Evolutionary conservation across 495 filamentous ascomycete species (phyloP), one percentile per base, ranked within the genome.

Genomic region (Hypoxylon fuscum): DNA sequence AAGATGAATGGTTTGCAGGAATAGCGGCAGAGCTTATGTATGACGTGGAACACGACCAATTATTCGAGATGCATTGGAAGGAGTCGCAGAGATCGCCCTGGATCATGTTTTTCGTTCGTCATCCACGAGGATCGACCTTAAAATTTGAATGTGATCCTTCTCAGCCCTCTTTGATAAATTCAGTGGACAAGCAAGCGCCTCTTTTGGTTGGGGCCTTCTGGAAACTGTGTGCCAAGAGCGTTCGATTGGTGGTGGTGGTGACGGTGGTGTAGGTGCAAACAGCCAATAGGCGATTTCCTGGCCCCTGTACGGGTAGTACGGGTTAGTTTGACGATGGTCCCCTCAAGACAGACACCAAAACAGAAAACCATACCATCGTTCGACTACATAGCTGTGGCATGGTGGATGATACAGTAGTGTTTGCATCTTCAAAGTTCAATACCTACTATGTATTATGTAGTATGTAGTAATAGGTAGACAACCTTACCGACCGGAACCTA

Each of bases 1-100:
- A 59, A 55, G 55, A 59, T 59, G 47, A 43, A 34, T 58, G 54
- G 60, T 20, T 53, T 58, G 62, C 62, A 59, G 55, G 31, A 64
- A 42, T 34, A 35, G 47, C 52, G 34, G 37, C 51, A 59, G 34
- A 48, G 37, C 59, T 62, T 45, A 52, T 35, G 45, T 62, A 50
- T 62, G 50, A 62, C 37, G 50, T 48, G 49, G 35, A 40, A n/a
- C 22, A 34, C 29, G 18, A 31, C 41, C 47, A 40, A 64, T 63
- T 57, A 57, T 52, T 15, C 38, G 37, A 43, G 35, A 29, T 41
- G 40, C 8, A 42, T 37, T 34, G n/a, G 51, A 35, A 53, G 34
- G 34, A 55, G 32, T 18, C 25, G 18, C 23, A 47, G 52, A 11
- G 40, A 40, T 59, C 35, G 38, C 25, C 29, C 12, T 59, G 23